phyloP scores from a whole-genome alignment of 2,329 filamentous ascomycete species.

The Diplodia seriata region DNA sequence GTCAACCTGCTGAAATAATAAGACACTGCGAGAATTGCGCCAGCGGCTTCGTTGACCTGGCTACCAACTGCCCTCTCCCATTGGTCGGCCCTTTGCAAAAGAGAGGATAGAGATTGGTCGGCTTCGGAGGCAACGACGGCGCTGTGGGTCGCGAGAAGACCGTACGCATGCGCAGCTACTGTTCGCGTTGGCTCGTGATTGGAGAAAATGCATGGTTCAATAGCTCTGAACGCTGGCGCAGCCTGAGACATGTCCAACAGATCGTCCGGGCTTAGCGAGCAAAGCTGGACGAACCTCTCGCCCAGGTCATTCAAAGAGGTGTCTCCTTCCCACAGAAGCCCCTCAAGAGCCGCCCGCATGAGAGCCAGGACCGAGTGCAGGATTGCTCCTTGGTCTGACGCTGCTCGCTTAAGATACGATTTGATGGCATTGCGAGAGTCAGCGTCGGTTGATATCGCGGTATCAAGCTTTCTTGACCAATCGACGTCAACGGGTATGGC shows the following conservation, averaged over 20 bases:
- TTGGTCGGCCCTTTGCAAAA: slow-evolving; percentile 56
- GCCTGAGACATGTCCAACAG: slow-evolving; percentile 44
- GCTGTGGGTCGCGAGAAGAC: slow-evolving; percentile 75
- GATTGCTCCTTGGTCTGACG: slow-evolving; percentile 26
- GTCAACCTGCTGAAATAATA: slow-evolving; percentile 64
- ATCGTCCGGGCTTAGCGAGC: slow-evolving; percentile 61
- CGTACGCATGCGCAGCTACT: slow-evolving; percentile 73
- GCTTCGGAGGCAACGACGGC: slow-evolving; percentile 52
- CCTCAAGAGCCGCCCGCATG: slow-evolving; percentile 55
- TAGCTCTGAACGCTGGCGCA: slow-evolving; percentile 50
- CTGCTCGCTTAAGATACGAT: slow-evolving; percentile 49
- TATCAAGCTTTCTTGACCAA: slow-evolving; percentile 83
- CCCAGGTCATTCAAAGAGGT: slow-evolving; percentile 54
- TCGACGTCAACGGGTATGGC: slow-evolving; percentile 71
- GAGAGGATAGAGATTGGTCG: slow-evolving; percentile 51
- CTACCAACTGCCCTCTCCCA: slow-evolving; percentile 69
- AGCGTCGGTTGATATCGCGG: slow-evolving; percentile 73
- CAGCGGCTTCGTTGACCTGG: slow-evolving; percentile 65
- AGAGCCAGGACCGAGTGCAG: slow-evolving; percentile 49
- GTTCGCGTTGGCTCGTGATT: slow-evolving; percentile 74
- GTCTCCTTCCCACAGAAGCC: slow-evolving; percentile 50
- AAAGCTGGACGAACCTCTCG: slow-evolving; percentile 61
- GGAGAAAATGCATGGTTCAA: slow-evolving; percentile 69
- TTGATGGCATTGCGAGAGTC: slow-evolving; percentile 67
- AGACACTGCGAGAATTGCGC: slow-evolving; percentile 64